Evolutionary conservation across 352 stramenopile species (phyloP), one percentile per base, ranked within the genome.

Genomic region (Pythium scleroteichum): DNA sequence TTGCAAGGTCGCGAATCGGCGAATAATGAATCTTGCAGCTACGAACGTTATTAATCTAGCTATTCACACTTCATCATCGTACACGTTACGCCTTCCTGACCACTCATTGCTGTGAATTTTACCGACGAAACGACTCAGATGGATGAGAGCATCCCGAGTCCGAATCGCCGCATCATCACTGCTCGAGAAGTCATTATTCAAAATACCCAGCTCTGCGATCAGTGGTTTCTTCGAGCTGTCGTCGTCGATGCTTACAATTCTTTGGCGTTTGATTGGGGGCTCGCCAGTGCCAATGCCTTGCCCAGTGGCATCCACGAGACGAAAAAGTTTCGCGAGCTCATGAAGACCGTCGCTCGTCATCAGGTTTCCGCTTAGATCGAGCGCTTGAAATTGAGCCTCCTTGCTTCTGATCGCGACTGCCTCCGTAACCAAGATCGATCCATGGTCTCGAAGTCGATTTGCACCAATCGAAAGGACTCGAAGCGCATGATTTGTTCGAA

Each of bases 281-380:
- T 58, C 40, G 9, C 42, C 10, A 6, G 50, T 33, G 14, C 45
- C 45, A 12, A 20, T 19, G 16, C 17, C 12, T 20, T 35, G n/a
- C 17, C 12, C 10, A 20, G 23, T 12, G 10, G 14, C 49, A 35
- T 17, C 10, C 24, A 8, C 20, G 10, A 29, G 6, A 12, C 23
- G 46, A n/a, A 92, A 53, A 1, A 78, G 69, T 9, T 72, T 62
- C 39, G 64, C 62, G 4, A 91, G 71, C 41, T 58, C 72, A 16
- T 64, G 52, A 16, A 94, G 53, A 1, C 71, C 78, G 23, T 70
- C 75, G 10, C 63, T 32, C 19, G 82, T 94, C 35, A 94, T 69
- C 19, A 94, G 60, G 46, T 94, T 94, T 26, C 82, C 85, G 58
- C 80, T 89, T 16, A 94, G 55, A 53, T 94, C 81, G 19, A 92